Evolutionary conservation across 345 rosid genomes (phyloP).

Genomic region (Eucalyptus victrix): DNA sequence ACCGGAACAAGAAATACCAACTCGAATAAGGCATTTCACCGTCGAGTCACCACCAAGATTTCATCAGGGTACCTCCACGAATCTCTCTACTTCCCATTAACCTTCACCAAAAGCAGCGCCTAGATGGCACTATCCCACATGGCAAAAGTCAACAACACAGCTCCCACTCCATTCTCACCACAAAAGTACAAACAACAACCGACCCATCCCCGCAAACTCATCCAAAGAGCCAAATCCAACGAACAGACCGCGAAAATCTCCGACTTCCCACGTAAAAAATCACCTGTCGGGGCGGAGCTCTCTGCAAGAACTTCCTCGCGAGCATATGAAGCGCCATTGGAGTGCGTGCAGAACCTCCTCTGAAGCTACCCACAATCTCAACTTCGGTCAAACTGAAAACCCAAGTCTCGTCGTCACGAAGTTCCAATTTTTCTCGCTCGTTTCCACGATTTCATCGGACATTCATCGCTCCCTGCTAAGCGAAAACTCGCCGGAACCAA

Average conservation of each 20-base stretch:
- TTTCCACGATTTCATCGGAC: neutral
- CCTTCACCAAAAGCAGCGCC: neutral
- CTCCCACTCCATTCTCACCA: neutral
- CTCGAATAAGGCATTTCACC: neutral
- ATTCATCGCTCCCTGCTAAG: neutral
- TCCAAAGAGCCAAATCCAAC: neutral
- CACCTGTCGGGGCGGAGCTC: neutral
- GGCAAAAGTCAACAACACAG: neutral
- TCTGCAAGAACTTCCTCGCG: neutral
- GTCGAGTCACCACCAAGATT: neutral
- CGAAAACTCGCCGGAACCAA: neutral
- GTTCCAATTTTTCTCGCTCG: neutral
- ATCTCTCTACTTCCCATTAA: neutral
- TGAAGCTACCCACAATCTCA: neutral
- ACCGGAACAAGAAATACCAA: neutral
- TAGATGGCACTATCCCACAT: neutral
- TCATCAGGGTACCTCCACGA: neutral
- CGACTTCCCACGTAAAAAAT: neutral
- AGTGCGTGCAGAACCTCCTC: neutral
- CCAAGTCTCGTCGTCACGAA: neutral
- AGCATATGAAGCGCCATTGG: neutral
- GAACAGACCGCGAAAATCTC: neutral
- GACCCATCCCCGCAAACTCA: neutral
- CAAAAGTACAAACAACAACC: neutral
- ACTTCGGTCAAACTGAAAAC: neutral